Base-by-base conservation (phyloP, 306 rosid genomes). In the Ormosia semicastrata region DNA sequence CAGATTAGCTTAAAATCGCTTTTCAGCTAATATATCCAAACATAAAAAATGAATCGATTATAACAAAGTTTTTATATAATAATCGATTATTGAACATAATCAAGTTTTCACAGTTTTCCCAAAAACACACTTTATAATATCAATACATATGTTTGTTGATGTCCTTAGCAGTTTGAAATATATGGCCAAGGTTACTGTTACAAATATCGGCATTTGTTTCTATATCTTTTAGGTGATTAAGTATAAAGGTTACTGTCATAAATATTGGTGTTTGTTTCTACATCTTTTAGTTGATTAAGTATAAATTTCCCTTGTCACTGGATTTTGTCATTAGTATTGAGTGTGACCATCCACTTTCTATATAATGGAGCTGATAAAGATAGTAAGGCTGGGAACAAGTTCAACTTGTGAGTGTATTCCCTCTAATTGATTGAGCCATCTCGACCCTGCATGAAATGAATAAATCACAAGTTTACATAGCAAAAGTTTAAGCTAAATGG, bases 261-360 rank as follows among this genome's bases (percentile, higher is more conserved):
- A 68, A 68, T 24, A 34, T 34, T 9, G 30, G 33, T 7, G 7
- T 70, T 62, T 76, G 79, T 62, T 80, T 60, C 75, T 18, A 17
- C 52, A 40, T 69, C 37, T 3, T 36, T 69, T 69, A 44, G 82
- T 53, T 40, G 69, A 32, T 13, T 60, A 46, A 5, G 18, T 67
- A 9, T 56, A 50, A 53, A 2, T 72, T 56, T 81, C 33, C 39
- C 53, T 2, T 3, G 39, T 34, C 34, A 71, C 39, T 15, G 49
- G 30, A 76, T 24, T 46, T 56, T 84, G 60, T 73, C 78, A 4
- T 47, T 73, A 79, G 50, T 66, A 36, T 46, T 67, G 73, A 18
- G 15, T 36, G 15, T 39, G 24, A 44, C 73, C 40, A 15, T 39
- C 73, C 56, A 18, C 46, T 49, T 64, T 52, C 53, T 63, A 47